Evolutionary conservation across 2,329 filamentous ascomycete genomes (phyloP), one percentile per base, ranked within the genome.

Genomic region (Trichoderma brevicompactum): DNA sequence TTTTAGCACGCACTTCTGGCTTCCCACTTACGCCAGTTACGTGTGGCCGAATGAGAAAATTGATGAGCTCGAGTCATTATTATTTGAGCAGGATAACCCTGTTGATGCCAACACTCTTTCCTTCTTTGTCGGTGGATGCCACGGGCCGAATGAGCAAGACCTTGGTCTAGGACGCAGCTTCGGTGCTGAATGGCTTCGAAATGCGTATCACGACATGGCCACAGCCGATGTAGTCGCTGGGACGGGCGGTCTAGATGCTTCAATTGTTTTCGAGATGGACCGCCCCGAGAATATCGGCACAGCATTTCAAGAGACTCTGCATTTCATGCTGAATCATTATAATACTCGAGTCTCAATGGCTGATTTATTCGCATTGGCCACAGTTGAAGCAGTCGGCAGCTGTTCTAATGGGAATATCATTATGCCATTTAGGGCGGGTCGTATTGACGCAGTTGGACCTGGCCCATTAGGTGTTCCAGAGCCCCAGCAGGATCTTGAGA

Each of bases 201-300:
- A 32, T 15, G 58, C 58, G 13, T 61, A 61, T n/a, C 58, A 61
- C 10, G 58, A 61, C 58, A 61, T 61, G 58, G 15, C 58, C 8
- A 61, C 58, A 8, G 46, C 58, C 8, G 58, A 61, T 23, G 36
- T 61, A 2, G 15, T 15, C 36, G 46, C 58, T 10, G 58, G 58
- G n/a, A 61, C 58, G 1, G 58, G 58, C 38, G 58, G 58, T 6
- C 23, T 61, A 3, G 58, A 61, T 19, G 58, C 58, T 13, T 61
- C 58, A 3, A 61, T 61, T 19, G 4, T 52, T 9, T 61, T 61
- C 23, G 58, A 61, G 10, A 34, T 32, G 38, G 46, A 61, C 34
- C 58, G 58, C 43, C 38, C 36, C 7, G 58, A 61, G 10, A 61
- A 61, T 10, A 8, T 40, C 2, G 46, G 58, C 8, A 9, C 52